Evolutionary conservation across 2,329 filamentous ascomycete genomes (phyloP), one percentile per base, ranked within the genome.

Genomic region (Fusarium xylarioides): DNA sequence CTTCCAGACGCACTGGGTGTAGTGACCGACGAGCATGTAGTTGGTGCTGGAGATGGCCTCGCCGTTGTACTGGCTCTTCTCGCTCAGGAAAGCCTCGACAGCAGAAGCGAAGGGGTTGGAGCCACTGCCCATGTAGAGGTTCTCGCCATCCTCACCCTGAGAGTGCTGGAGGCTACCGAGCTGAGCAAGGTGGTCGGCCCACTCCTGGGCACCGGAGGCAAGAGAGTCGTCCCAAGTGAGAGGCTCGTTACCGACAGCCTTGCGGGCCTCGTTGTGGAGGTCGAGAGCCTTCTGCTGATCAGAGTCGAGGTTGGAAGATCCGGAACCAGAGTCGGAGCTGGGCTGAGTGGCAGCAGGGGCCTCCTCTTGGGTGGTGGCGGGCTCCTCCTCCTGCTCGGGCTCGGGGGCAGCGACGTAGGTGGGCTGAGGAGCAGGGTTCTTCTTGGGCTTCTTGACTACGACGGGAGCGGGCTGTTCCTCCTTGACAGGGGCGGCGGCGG

Each of bases 1-100:
- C 63, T 74, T 74, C 75, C 75, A 77, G 60, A 77, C 53, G 49
- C 68, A 65, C 63, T 77, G 75, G 32, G 75, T 77, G 74, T 77
- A 77, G 70, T 77, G 75, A 37, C 75, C 75, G 43, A 75, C 77
- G 23, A 21, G 44, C 54, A 54, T 32, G 74, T 73, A 77, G 75
- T 77, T 77, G 57, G 55, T 55, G 30, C 43, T 47, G 5, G 56
- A 47, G 47, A 77, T 77, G 15, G 58, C 34, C 66, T 77, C 55
- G 40, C 75, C 75, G 54, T 54, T 66, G 66, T 77, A 77, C 32
- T 47, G 42, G 66, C 57, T 76, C 74, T 76, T 77, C 73, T 77
- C 75, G 16, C 28, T 50, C 46, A 77, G 60, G 53, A 75, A 77
- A 37, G 73, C 73, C n/a, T 68, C 44, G 42, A 72, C 66, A 7